Conservation (phyloP, 495 filamentous ascomycete genomes). For the Xylaria telfairii region DNA sequence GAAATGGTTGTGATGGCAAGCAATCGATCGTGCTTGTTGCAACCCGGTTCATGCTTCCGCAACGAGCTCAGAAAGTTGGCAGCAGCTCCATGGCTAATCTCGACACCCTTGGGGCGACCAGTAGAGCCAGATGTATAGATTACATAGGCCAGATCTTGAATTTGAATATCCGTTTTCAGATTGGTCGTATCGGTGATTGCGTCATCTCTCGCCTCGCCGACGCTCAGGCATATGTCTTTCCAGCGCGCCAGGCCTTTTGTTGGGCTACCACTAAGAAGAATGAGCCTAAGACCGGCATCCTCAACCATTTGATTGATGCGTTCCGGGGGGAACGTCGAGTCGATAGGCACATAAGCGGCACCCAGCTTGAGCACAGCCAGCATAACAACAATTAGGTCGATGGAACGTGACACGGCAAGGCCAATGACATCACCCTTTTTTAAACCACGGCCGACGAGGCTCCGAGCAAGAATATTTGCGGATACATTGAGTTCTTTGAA, state of each 20-base stretch:
- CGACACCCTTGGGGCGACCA: slow-evolving; percentile 70
- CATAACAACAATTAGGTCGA: slow-evolving; percentile 51
- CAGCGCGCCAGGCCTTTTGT: slow-evolving; percentile 9
- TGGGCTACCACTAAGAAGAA: slow-evolving; percentile 46
- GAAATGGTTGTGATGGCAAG: slow-evolving; percentile 74
- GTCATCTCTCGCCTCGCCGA: slow-evolving; percentile 16
- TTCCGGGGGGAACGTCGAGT: slow-evolving; percentile 66
- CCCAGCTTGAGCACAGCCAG: slow-evolving; percentile 70
- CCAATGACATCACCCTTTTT: slow-evolving; percentile 35
- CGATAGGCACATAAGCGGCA: slow-evolving; percentile 69
- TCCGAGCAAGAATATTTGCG: slow-evolving; percentile 22
- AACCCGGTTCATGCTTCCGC: slow-evolving; percentile 29
- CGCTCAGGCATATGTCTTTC: neutral
- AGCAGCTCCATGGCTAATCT: slow-evolving; percentile 58
- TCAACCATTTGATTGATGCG: slow-evolving; percentile 66
- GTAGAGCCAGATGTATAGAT: slow-evolving; percentile 76
- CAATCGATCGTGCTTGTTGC: slow-evolving; percentile 53
- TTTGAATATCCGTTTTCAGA: slow-evolving; percentile 11
- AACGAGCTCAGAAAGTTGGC: slow-evolving; percentile 32
- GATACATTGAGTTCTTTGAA: slow-evolving; percentile 28
- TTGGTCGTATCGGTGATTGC: slow-evolving; percentile 15
- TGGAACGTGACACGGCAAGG: slow-evolving; percentile 37
- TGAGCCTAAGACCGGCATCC: slow-evolving; percentile 59
- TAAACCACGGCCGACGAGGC: slow-evolving; percentile 25
- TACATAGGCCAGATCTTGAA: slow-evolving; percentile 62